A percentile compares a stretch with the other conserved stretches of the same genome.
phyloP scores from a whole-genome alignment of 176 grass and related monocot genomes.

The Rhynchospora tenuis region DNA sequence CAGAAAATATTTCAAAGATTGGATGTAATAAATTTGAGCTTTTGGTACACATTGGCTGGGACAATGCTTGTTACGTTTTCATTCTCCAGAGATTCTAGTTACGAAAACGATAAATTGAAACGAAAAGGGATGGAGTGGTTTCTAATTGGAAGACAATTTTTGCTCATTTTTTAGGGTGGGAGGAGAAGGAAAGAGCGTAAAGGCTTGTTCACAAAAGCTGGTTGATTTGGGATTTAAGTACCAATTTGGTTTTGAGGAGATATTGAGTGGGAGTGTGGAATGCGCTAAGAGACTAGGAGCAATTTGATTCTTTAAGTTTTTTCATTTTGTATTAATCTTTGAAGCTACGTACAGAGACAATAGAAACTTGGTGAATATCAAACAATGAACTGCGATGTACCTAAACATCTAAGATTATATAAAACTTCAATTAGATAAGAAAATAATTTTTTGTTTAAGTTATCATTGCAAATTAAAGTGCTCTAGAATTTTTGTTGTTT shows the following conservation, averaged over 20 bases:
- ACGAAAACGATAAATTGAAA: neutral
- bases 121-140: neutral
- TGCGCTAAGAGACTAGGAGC: conserved; percentile 39
- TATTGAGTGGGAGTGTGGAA: conserved; percentile 34
- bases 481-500: no score
- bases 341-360: neutral
- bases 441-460: no score
- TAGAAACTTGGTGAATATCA: no score
- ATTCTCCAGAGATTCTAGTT: no score
- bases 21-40: no score
- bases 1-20: no score
- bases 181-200: conserved; percentile 31
- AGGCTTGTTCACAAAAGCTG: conserved; percentile 32
- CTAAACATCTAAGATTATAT: no score
- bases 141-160: neutral
- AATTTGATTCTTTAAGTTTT: conserved; percentile 5
- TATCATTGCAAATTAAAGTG: no score
- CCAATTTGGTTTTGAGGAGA: conserved; percentile 44
- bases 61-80: no score
- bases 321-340: neutral
- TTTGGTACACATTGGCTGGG: no score
- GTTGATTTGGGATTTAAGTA: conserved; percentile 56
- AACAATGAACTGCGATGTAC: no score
- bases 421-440: no score
- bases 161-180: conserved; percentile 31